phyloP scores from a whole-genome alignment of 129 eudicot genomes.

The Dittrichia graveolens region DNA sequence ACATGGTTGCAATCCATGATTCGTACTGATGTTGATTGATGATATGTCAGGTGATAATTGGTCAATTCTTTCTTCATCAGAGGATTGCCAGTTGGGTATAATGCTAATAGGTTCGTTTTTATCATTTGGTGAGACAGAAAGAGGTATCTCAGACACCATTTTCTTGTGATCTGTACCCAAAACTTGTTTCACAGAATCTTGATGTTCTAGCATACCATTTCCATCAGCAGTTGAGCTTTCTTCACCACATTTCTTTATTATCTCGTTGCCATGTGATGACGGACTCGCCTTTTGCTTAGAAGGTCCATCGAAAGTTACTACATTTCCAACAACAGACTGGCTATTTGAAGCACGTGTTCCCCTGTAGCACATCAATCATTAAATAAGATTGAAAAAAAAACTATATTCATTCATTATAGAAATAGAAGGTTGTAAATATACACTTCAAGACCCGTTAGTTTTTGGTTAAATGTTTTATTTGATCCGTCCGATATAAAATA shows the following conservation, averaged over 20 bases:
- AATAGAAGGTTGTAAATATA: background rate
- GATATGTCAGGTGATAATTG: conserved; percentile 51
- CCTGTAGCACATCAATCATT: conserved; percentile 46
- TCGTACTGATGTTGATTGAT: conserved; percentile 39
- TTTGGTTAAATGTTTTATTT: background rate
- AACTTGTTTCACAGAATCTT: conserved; percentile 43
- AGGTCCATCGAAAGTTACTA: conserved; percentile 50
- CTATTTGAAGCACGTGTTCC: conserved; percentile 69
- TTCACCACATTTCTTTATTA: conserved; percentile 44
- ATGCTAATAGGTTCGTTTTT: conserved; percentile 31
- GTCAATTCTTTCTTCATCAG: conserved; percentile 33
- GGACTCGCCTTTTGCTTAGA: conserved; percentile 56
- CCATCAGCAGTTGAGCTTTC: conserved; percentile 41
- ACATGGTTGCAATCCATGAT: conserved; percentile 35
- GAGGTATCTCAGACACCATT: conserved; percentile 31
- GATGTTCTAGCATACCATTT: conserved; percentile 43
- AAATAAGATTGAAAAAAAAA: background rate
- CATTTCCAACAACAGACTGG: conserved; percentile 49
- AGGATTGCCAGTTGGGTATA: conserved; percentile 7
- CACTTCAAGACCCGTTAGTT: background rate
- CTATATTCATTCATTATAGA: background rate
- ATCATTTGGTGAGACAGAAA: conserved; percentile 29
- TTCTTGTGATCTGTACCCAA: conserved; percentile 29
- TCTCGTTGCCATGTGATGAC: conserved; percentile 40
- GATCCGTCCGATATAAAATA: background rate